Conservation (phyloP, 1,284 basidiomycete species). For the Omphalotus olearius region DNA sequence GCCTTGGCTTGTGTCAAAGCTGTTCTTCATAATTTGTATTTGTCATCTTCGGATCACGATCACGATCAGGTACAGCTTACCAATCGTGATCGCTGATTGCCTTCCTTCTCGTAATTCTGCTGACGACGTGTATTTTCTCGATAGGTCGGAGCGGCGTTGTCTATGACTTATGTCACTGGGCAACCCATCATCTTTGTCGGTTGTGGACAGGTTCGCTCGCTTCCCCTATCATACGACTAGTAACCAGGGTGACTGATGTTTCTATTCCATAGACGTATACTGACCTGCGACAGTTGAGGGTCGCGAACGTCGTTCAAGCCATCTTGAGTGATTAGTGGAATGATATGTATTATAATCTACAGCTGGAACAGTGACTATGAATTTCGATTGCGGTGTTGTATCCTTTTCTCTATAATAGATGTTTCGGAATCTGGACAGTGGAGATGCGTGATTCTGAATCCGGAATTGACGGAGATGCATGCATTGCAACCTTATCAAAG, state of each 20-base stretch:
- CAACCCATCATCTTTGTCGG: constrained; percentile 97
- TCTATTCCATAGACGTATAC: constrained; percentile 75
- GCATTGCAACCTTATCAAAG: no score
- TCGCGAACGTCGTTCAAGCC: constrained; percentile 91
- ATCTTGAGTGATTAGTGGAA: constrained; percentile 64
- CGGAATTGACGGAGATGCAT: no score
- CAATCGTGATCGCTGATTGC: background rate
- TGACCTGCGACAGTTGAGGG: constrained; percentile 84
- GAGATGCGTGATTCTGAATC: no score
- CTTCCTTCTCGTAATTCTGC: constrained; percentile 13
- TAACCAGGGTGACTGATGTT: constrained; percentile 14
- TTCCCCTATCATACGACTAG: constrained; percentile 8
- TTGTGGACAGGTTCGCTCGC: constrained; percentile 79
- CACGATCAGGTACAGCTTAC: background rate
- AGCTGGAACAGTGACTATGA: background rate
- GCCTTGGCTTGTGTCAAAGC: background rate
- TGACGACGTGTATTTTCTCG: constrained; percentile 13
- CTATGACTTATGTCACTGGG: constrained; percentile 97
- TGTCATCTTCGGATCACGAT: background rate
- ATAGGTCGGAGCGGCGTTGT: constrained; percentile 92
- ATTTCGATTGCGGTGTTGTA: no score
- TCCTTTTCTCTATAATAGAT: no score
- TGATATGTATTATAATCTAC: background rate
- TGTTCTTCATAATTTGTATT: background rate
- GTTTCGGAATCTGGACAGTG: no score